phyloP scores from a whole-genome alignment of 2,329 filamentous ascomycete species.

The Rhynchosporium agropyri region DNA sequence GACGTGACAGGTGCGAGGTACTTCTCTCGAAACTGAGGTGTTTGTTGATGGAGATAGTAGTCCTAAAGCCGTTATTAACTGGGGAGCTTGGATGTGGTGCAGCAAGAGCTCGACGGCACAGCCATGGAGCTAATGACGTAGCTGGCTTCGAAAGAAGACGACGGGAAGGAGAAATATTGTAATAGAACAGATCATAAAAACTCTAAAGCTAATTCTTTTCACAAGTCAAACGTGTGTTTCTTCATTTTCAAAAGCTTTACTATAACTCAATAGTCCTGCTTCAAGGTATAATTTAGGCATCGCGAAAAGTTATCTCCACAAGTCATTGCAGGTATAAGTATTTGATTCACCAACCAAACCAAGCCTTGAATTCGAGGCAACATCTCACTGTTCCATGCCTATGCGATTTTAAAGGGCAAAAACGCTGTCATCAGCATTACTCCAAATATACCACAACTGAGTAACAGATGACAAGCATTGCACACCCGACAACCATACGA shows the following conservation, averaged over 20 bases:
- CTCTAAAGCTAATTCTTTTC: no score
- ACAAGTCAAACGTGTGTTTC: no score
- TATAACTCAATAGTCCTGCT: no score
- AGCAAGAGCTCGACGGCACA: background rate
- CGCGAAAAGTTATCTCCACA: background rate
- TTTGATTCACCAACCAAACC: slow-evolving; percentile 20
- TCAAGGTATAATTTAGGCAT: no score
- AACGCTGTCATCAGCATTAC: background rate
- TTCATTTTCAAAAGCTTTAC: no score
- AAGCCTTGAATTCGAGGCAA: slow-evolving; percentile 21
- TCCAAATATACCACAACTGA: background rate
- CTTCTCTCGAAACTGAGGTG: slow-evolving; percentile 24
- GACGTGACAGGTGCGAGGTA: slow-evolving; percentile 28
- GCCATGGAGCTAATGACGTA: background rate
- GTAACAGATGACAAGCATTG: slow-evolving; percentile 29
- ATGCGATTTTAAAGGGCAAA: background rate
- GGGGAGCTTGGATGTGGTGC: slow-evolving; percentile 3
- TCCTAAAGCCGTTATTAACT: background rate
- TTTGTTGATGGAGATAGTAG: slow-evolving; percentile 18
- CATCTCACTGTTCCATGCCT: slow-evolving; percentile 19
- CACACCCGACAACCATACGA: slow-evolving; percentile 28
- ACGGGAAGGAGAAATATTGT: background rate
- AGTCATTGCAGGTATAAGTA: background rate
- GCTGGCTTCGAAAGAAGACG: background rate
- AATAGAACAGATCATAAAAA: background rate